These are phyloP conservation scores for Diospyros lotus DNA, from an alignment of 148 eudicot species.

Conservation along the genomic window DNA sequence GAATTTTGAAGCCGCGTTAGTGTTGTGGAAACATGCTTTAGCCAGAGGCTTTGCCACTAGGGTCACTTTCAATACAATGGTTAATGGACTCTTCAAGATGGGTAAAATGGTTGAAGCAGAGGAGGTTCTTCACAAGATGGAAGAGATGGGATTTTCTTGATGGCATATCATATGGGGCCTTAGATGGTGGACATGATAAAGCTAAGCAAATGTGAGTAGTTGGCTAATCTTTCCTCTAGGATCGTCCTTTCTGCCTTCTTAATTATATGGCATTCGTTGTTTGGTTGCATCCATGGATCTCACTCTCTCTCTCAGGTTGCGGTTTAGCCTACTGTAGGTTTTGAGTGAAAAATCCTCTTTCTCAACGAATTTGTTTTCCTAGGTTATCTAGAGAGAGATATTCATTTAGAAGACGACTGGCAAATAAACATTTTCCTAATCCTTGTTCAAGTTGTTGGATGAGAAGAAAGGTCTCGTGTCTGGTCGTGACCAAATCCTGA, in stretches of 20 bases:
- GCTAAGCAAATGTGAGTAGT: constrained; percentile 8
- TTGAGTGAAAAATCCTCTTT: too few relatives aligned
- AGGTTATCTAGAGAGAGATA: too few relatives aligned
- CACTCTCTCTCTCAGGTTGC: too few relatives aligned
- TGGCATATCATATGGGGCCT: constrained; percentile 50
- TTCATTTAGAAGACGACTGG: too few relatives aligned
- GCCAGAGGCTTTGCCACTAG: constrained; percentile 43
- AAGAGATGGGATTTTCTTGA: constrained; percentile 63
- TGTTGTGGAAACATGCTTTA: constrained; percentile 57
- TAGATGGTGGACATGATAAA: constrained; percentile 55
- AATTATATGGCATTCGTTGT: neutral
- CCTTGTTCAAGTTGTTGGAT: too few relatives aligned
- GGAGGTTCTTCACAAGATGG: constrained; percentile 53
- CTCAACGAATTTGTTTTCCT: too few relatives aligned
- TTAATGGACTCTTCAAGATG: constrained; percentile 75
- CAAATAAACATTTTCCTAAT: too few relatives aligned
- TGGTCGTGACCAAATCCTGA: too few relatives aligned
- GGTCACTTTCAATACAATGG: constrained; percentile 55
- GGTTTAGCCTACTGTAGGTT: too few relatives aligned
- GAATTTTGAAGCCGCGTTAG: constrained; percentile 37
- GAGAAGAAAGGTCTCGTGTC: too few relatives aligned
- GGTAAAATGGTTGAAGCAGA: constrained; percentile 66
- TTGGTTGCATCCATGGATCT: neutral
- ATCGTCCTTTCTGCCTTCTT: neutral
- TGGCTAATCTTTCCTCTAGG: neutral